Base-by-base conservation (phyloP, 2,329 filamentous ascomycete species). In the Aspergillus fijiensis region DNA sequence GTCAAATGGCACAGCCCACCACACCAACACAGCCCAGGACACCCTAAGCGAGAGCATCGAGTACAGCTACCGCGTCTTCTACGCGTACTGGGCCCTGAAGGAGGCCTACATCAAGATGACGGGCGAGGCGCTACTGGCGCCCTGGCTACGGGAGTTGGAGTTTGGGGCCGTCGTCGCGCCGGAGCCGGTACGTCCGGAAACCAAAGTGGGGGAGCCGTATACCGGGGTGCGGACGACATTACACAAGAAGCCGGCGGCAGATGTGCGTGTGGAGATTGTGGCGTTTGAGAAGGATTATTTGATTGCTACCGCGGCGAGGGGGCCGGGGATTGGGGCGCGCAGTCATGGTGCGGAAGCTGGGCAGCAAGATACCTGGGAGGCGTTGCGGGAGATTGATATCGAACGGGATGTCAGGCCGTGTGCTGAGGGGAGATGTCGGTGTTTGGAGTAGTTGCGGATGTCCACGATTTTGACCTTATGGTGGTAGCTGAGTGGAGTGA, bases 51-150 rank as follows among this genome's bases (percentile, higher is more conserved):
- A 21, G 21, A 21, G 21, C 21, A 21, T 21, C 21, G 21, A 83
- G 39, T 81, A 83, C 19, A 85, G 86, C 52, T 70, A 87, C 21
- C 78, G 86, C 0, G 77, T 85, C 1, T 89, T 89, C 70, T 89
- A 87, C 65, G 82, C 85, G 0, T 86, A 83, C 68, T 89, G 86
- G 82, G 84, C 83, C 65, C 81, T 86, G 58, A 88, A 88, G 68
- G 86, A 89, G 68, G 85, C 86, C 1, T 88, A 87, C 72, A 84
- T 88, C 69, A 89, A 88, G 75, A 83, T 89, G 69, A 84, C 85
- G 4, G 86, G 86, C 6, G 86, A 88, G 68, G 86, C 85, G 0
- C 73, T 89, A 19, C 75, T 88, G 7, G 86, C 86, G 1, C 77
- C 79, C 2, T 88, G 86, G 86, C 75, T 88, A 35, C 79, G 80